Evolutionary conservation across 768 basidiomycete genomes (phyloP).

Genomic region (Lentinula aciculospora): DNA sequence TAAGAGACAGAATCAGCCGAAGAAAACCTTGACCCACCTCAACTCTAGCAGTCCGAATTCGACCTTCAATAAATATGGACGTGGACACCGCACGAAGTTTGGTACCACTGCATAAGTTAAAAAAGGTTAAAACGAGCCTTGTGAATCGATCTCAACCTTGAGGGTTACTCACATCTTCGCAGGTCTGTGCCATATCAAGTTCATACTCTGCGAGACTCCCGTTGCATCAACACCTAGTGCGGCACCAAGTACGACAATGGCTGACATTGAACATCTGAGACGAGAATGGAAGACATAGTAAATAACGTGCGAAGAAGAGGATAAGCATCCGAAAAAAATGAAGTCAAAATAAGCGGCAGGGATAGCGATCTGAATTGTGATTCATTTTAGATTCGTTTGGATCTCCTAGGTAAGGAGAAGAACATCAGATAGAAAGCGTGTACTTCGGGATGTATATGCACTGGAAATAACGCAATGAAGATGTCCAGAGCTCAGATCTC

Average conservation of each 20-base stretch:
- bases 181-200: conserved; percentile 12
- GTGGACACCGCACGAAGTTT: conserved; percentile 9
- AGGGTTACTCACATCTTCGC: conserved; percentile 7
- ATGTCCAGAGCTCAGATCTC: neutral
- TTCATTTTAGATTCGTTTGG: neutral
- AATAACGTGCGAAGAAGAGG: neutral
- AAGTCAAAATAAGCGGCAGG: neutral
- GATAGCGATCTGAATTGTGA: neutral
- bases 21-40: conserved; percentile 2
- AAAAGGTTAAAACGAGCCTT: neutral
- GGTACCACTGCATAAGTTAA: conserved; percentile 1
- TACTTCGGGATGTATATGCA: neutral
- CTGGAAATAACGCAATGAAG: neutral
- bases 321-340: too few relatives aligned
- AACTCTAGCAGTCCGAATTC: conserved; percentile 9
- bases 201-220: conserved; percentile 12
- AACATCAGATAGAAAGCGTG: neutral
- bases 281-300: neutral
- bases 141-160: neutral
- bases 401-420: neutral
- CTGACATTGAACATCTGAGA: conserved; percentile 10
- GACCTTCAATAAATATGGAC: conserved; percentile 10
- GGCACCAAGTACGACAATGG: conserved; percentile 7
- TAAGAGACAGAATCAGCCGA: neutral
- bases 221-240: conserved; percentile 9